These are phyloP conservation scores for Trichosanthes cucumerina DNA, from an alignment of 306 rosid genomes.

Conservation along the genomic window DNA sequence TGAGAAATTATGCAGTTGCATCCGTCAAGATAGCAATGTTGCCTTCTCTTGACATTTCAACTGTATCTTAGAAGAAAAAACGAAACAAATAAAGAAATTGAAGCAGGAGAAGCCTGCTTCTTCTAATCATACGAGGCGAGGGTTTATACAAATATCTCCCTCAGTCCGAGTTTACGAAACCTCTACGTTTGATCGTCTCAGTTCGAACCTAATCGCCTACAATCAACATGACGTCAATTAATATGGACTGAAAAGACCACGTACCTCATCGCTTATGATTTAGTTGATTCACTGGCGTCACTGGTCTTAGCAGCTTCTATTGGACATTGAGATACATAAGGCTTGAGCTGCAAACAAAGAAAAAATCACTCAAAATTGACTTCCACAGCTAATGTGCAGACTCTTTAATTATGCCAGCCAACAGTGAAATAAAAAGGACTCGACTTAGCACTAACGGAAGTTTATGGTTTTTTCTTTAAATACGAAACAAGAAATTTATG, in stretches of 20 bases:
- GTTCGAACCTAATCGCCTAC: neutral
- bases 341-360: constrained; percentile 21
- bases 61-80: neutral
- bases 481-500: neutral
- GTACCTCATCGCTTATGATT: neutral
- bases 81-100: neutral
- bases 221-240: neutral
- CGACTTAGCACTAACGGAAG: neutral
- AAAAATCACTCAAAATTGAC: neutral
- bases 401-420: neutral
- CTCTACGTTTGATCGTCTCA: neutral
- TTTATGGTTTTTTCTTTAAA: neutral
- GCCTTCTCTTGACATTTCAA: neutral
- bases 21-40: neutral
- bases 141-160: neutral
- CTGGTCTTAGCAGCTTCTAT: constrained; percentile 10
- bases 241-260: neutral
- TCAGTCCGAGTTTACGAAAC: neutral
- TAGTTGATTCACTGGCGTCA: neutral
- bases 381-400: neutral
- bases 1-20: neutral
- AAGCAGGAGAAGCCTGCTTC: neutral
- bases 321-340: constrained; percentile 30
- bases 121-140: neutral
- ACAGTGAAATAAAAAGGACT: neutral